These are phyloP conservation scores for Phytopythium helicoides DNA, from an alignment of 352 stramenopile genomes.

Conservation along the genomic window DNA sequence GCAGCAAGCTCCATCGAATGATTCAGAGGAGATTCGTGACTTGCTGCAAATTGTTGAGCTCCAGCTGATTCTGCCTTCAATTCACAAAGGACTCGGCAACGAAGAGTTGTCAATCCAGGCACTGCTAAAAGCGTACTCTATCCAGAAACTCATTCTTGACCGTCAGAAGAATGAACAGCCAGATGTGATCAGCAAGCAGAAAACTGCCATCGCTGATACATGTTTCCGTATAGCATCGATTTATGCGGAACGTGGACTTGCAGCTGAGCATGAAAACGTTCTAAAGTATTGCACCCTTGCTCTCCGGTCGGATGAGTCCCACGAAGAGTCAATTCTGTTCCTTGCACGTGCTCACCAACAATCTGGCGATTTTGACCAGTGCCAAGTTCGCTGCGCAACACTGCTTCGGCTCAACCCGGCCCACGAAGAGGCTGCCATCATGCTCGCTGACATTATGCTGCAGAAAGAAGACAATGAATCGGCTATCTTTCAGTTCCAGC, in stretches of 20 bases:
- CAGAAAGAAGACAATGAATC: slow-evolving; percentile 87
- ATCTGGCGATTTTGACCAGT: slow-evolving; percentile 79
- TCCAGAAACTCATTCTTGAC: slow-evolving; percentile 87
- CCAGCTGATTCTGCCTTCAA: slow-evolving; percentile 71
- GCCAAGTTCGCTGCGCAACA: slow-evolving; percentile 81
- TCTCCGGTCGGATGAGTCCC: slow-evolving; percentile 67
- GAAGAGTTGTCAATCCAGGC: slow-evolving; percentile 76
- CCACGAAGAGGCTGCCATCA: slow-evolving; percentile 86
- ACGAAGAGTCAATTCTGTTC: slow-evolving; percentile 85
- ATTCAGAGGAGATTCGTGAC: slow-evolving; percentile 69
- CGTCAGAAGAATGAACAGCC: slow-evolving; percentile 78
- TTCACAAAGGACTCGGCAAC: slow-evolving; percentile 73
- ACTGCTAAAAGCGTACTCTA: slow-evolving; percentile 74
- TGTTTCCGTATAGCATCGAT: slow-evolving; percentile 81
- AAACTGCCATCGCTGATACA: slow-evolving; percentile 73
- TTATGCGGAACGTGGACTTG: slow-evolving; percentile 34
- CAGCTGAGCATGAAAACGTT: slow-evolving; percentile 51
- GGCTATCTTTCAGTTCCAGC: slow-evolving; percentile 88
- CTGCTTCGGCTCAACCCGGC: slow-evolving; percentile 77
- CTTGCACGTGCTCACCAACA: slow-evolving; percentile 74
- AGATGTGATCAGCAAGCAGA: slow-evolving; percentile 78
- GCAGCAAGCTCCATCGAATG: slow-evolving; percentile 58
- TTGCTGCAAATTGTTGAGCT: slow-evolving; percentile 70
- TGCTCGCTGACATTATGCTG: slow-evolving; percentile 90
- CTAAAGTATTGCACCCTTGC: slow-evolving; percentile 81